Base-by-base conservation (phyloP, 1,284 basidiomycete genomes). In the Cutaneotrichosporon dermatis region DNA sequence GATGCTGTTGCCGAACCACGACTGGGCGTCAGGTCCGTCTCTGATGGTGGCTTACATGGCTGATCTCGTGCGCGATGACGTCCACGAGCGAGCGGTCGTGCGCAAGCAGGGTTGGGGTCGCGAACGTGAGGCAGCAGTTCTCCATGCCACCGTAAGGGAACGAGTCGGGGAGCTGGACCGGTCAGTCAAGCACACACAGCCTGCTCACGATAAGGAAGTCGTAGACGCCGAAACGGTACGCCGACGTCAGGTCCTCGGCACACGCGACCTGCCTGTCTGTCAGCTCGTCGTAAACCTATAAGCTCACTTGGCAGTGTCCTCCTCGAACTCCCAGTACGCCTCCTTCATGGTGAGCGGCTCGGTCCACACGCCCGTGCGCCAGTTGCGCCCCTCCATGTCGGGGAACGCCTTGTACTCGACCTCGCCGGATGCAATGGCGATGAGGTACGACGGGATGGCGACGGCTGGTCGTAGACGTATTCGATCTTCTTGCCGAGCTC, bases 161-260 rank as follows among this genome's bases (percentile, higher is more conserved):
- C 0, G 89, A 90, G 12, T 92, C 88, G 0, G 95, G 95, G 7
- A 97, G 81, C 46, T 49, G 46, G 25, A 25, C 25, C 25, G 25
- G 25, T 25, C 25, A 25, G 25, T 25, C 25, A 25, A 25, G 25
- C 25, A 25, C 25, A 25, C 25, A 25, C 25, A 25, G 25, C 25
- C 25, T 25, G 34, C 46, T 36, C 46, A 49, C 46, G n/a, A 98
- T 88, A 36, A 98, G 81, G 6, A 94, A 79, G 75, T 97, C 93
- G 71, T 93, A 97, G 4, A 93, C 87, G 2, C 89, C 89, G 79
- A 95, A 98, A 51, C 82, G 81, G 76, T 98, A 99, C 0, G 84
- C 81, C 0, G 83, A 84, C 2, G 90, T 83, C 43, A 92, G 76
- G 41, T 79, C 80, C 75, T 96, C 92, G 49, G 90, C 92, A 11